These are phyloP conservation scores for Picea glauca DNA, from an alignment of 75 land plant species.

Conservation along the genomic window DNA sequence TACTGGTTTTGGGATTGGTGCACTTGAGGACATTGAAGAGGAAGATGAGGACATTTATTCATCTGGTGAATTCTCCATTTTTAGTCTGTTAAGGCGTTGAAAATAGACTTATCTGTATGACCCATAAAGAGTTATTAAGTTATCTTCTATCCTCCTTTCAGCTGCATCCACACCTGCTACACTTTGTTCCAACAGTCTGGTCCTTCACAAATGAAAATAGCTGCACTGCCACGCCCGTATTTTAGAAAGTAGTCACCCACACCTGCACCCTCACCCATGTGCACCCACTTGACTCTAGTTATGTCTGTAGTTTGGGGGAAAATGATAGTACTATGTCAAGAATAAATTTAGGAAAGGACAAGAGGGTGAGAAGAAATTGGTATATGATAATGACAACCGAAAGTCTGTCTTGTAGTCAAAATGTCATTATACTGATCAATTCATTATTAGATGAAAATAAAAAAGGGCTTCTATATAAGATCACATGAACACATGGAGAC, in stretches of 20 bases:
- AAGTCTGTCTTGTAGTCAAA: neutral
- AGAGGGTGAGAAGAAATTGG: neutral
- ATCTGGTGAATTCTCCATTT: slow-evolving; percentile 35
- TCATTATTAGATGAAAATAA: neutral
- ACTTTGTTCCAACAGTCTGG: too few relatives aligned
- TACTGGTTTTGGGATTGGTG: slow-evolving; percentile 95
- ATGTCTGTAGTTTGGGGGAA: neutral
- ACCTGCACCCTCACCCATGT: too few relatives aligned
- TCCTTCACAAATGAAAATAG: too few relatives aligned
- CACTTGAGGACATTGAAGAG: slow-evolving; percentile 81
- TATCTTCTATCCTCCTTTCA: too few relatives aligned
- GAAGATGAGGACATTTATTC: slow-evolving; percentile 97
- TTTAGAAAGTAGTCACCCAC: too few relatives aligned
- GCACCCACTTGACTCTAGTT: too few relatives aligned
- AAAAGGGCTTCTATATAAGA: too few relatives aligned
- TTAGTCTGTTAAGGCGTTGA: neutral
- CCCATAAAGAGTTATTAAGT: neutral
- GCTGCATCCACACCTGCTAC: too few relatives aligned
- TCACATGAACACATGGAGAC: too few relatives aligned
- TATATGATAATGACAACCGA: neutral
- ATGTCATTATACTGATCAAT: neutral
- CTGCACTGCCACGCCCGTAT: too few relatives aligned
- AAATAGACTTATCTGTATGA: neutral
- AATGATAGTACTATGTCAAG: neutral
- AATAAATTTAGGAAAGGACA: neutral